Evolutionary conservation across 345 rosid genomes (phyloP), one percentile per base, ranked within the genome.

Genomic region (Murraya koenigii): DNA sequence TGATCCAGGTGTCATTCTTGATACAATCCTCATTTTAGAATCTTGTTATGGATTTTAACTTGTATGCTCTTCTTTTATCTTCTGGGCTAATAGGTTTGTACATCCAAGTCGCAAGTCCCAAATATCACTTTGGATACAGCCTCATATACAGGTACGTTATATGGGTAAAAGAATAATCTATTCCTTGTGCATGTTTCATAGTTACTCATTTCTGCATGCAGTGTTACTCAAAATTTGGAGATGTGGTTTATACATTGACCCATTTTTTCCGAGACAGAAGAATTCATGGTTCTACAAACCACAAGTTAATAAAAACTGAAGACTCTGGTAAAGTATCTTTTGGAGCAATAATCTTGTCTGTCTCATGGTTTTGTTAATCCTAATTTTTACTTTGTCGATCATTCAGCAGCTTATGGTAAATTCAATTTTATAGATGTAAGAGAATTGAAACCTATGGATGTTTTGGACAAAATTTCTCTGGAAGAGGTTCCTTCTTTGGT

Each of bases 101-200:
- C 87, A 88, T 79, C 75, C 89, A 66, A 89, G 81, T 80, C 95
- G 85, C 70, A 97, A 88, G 77, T 90, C 97, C 81, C 88, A 91
- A 84, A 84, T 96, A 81, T 96, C 98, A 69, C 89, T 73, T 81
- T 96, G 97, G 99, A 96, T 96, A 80, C 95, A 89, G 83, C 99
- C 99, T 76, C 84, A 89, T 75, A 68, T 96, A 80, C 88, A 89
- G 94, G 99, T 94, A 82, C 61, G 56, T 49, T 58, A 81, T 14
- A 64, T 55, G 59, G 23, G 65, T 78, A 76, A 73, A 67, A 71
- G 56, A 76, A 39, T 61, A 28, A 66, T 59, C 67, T 62, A 67
- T 22, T 74, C 81, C 67, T 60, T 38, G 19, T 66, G 63, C 78
- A 72, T 76, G 14, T 74, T 35, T 5, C 76, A 33, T 59, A 36